Base-by-base conservation (phyloP, 1,284 basidiomycete species). In the Ceratobasidium sp. region DNA sequence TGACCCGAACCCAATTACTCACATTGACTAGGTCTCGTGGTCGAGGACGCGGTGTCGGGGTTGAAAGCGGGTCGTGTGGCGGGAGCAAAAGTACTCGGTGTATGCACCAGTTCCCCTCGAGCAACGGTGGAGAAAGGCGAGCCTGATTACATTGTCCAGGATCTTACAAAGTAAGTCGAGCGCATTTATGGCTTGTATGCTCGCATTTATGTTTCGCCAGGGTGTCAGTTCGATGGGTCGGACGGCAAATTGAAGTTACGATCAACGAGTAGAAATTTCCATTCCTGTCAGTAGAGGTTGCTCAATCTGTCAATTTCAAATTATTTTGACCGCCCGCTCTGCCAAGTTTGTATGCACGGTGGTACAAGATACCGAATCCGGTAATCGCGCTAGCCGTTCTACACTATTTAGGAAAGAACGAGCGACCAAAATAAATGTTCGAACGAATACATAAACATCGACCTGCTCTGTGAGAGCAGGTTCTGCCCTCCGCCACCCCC, bases 41-140 rank as follows among this genome's bases (percentile, higher is more conserved):
- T 96, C 16, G 94, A 96, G 82, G 95, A 96, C 83, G 94, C 95
- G 0, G 92, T 94, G 3, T 91, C 92, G 6, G 95, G 95, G 0
- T 85, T 96, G 74, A 87, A 86, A 78, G 88, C 93, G 20, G 95
- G 94, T 10, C 89, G 89, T 62, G 90, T 91, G 6, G 92, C 94
- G n/a, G 94, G 94, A 20, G 88, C 91, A 60, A 87, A 84, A 60
- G 93, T 93, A 0, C 86, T 96, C 16, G 94, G 91, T 0, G 92
- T 95, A 1, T 94, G 93, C 82, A 96, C 95, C n/a, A 93, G 92
- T 6, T 92, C 94, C 79, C 82, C 88, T 27, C 86, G 88, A n/a
- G 85, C 88, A 44, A 89, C 92, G 81, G 87, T 96, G 81, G 80
- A 88, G 41, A 84, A 83, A 5, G 86, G 89, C 80, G 88, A 85